These are phyloP conservation scores for Penicillium sp. DNA, from an alignment of 2,329 filamentous ascomycete genomes.

Conservation along the genomic window DNA sequence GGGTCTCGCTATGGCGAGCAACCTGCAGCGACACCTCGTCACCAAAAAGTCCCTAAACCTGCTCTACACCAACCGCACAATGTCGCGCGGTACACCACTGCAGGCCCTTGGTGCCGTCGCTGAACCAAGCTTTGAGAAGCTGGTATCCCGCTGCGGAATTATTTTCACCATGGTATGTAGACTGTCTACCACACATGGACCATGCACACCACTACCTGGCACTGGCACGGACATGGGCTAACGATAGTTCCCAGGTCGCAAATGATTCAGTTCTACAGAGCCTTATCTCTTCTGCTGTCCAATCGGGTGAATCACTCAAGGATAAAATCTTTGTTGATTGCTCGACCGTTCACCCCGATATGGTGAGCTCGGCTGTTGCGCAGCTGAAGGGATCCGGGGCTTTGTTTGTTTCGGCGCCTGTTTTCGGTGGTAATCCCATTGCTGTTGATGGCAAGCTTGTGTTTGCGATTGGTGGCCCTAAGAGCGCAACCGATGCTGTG, in stretches of 20 bases:
- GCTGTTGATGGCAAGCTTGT: slow-evolving; percentile 48
- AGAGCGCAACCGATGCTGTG: slow-evolving; percentile 32
- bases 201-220: background rate
- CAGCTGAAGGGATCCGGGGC: slow-evolving; percentile 37
- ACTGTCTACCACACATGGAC: background rate
- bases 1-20: slow-evolving; percentile 47
- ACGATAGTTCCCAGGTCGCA: slow-evolving; percentile 32
- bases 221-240: background rate
- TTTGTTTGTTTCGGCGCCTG: slow-evolving; percentile 42
- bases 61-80: slow-evolving; percentile 44
- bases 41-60: slow-evolving; percentile 33
- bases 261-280: slow-evolving; percentile 42
- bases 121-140: slow-evolving; percentile 33
- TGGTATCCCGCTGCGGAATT: slow-evolving; percentile 39
- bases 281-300: slow-evolving; percentile 28
- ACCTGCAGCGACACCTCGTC: slow-evolving; percentile 43
- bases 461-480: slow-evolving; percentile 44
- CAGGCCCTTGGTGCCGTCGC: slow-evolving; percentile 37
- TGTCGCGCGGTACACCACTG: slow-evolving; percentile 39
- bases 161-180: slow-evolving; percentile 40
- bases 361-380: slow-evolving; percentile 41
- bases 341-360: slow-evolving; percentile 81
- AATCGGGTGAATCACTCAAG: slow-evolving; percentile 42
- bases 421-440: slow-evolving; percentile 47
- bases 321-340: slow-evolving; percentile 84